phyloP scores from a whole-genome alignment of 1,284 basidiomycete species.

The Pseudozyma sp. region DNA sequence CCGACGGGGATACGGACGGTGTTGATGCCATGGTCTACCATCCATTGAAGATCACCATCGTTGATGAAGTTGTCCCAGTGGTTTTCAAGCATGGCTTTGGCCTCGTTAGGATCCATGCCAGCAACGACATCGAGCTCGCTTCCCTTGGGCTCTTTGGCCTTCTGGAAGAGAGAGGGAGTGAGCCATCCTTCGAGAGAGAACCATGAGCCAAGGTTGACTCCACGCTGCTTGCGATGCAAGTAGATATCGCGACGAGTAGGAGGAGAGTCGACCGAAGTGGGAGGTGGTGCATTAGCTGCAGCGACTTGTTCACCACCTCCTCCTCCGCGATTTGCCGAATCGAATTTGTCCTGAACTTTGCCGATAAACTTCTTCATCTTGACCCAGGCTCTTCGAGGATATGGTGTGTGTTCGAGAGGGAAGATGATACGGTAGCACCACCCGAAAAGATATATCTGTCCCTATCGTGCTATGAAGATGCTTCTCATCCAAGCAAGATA shows the following conservation, averaged over 20 bases:
- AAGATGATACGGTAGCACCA: too few relatives aligned
- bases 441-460: background rate
- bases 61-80: slow-evolving; percentile 79
- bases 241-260: slow-evolving; percentile 71
- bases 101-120: slow-evolving; percentile 72
- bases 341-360: slow-evolving; percentile 43
- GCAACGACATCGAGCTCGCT: slow-evolving; percentile 77
- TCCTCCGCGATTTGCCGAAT: slow-evolving; percentile 1
- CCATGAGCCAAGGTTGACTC: slow-evolving; percentile 81
- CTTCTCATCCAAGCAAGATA: background rate
- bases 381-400: background rate
- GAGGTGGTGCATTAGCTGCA: slow-evolving; percentile 25
- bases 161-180: slow-evolving; percentile 62
- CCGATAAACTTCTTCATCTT: slow-evolving; percentile 49
- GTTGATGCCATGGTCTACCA: slow-evolving; percentile 81
- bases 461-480: background rate
- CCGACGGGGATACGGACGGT: slow-evolving; percentile 82
- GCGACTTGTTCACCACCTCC: slow-evolving; percentile 5
- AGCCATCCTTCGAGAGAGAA: slow-evolving; percentile 68
- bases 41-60: slow-evolving; percentile 73
- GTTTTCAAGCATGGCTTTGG: slow-evolving; percentile 76
- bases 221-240: slow-evolving; percentile 80
- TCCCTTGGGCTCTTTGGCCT: slow-evolving; percentile 51
- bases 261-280: slow-evolving; percentile 28
- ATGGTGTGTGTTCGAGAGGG: too few relatives aligned